These are phyloP conservation scores for Eucalyptus polyanthemos DNA, from an alignment of 345 rosid genomes.

Conservation along the genomic window DNA sequence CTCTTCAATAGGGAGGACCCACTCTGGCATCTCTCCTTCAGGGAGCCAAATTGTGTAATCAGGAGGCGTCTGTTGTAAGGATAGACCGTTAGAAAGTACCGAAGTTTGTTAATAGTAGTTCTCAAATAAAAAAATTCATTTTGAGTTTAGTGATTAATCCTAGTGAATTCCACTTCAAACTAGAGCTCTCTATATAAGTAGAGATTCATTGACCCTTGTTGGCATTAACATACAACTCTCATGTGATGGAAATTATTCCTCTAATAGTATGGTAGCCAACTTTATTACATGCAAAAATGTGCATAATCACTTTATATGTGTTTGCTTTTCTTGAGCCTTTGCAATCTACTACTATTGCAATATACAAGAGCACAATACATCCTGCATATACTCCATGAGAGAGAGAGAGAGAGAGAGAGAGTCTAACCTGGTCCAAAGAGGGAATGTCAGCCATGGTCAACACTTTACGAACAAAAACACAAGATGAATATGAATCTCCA, in stretches of 20 bases:
- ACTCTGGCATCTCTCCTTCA: not conserved
- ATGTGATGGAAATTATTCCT: not conserved
- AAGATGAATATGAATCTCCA: too few relatives aligned
- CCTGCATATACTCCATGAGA: too few relatives aligned
- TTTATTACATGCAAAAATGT: not conserved
- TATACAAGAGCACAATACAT: too few relatives aligned
- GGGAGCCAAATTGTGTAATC: rapidly evolving
- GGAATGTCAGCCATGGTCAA: too few relatives aligned
- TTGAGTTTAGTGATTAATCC: too few relatives aligned
- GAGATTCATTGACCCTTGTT: not conserved
- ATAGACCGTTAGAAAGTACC: not conserved
- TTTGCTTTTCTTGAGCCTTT: too few relatives aligned
- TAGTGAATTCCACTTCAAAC: too few relatives aligned
- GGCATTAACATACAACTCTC: not conserved
- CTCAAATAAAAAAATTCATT: not conserved
- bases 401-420: too few relatives aligned
- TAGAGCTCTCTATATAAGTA: too few relatives aligned
- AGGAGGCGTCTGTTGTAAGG: not conserved
- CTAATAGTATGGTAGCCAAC: not conserved
- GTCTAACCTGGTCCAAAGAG: too few relatives aligned
- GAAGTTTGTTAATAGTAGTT: not conserved
- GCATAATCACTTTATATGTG: not conserved
- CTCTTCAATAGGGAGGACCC: not conserved
- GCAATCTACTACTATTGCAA: too few relatives aligned
- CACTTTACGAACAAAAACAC: too few relatives aligned